Evolutionary conservation across 345 rosid genomes (phyloP).

Genomic region (Eucalyptus rudis): DNA sequence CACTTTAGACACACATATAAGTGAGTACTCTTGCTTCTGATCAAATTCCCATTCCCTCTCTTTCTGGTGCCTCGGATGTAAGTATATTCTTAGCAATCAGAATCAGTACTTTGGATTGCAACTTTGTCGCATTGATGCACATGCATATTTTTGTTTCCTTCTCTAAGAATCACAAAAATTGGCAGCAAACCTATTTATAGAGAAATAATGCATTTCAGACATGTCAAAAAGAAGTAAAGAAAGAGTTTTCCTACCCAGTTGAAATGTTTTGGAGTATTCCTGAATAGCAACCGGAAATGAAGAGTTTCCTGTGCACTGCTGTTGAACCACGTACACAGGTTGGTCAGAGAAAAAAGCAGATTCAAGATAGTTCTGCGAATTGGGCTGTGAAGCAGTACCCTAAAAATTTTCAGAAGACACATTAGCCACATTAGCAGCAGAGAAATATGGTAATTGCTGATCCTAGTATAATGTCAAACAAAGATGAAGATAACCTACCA

Average conservation of each 20-base stretch:
- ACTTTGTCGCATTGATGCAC: neutral
- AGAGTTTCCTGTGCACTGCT: slow-evolving; percentile 36
- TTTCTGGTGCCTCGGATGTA: neutral
- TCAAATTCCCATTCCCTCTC: neutral
- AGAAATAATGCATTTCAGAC: neutral
- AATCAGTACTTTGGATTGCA: neutral
- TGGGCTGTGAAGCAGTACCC: slow-evolving; percentile 45
- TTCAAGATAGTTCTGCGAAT: slow-evolving; percentile 30
- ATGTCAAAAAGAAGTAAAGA: neutral
- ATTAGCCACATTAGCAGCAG: neutral
- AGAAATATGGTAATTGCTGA: neutral
- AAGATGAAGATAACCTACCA: slow-evolving; percentile 30
- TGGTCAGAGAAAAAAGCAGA: slow-evolving; percentile 33
- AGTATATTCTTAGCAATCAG: neutral
- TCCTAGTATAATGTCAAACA: neutral
- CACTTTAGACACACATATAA: neutral
- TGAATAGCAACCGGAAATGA: slow-evolving; percentile 11
- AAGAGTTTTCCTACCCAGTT: slow-evolving; percentile 20
- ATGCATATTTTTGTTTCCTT: neutral
- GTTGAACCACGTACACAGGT: slow-evolving; percentile 48
- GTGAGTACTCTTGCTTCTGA: neutral
- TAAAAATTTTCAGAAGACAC: slow-evolving; percentile 17
- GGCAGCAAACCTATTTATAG: neutral
- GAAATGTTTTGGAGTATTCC: neutral
- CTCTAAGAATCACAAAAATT: neutral